Evolutionary conservation across 2,329 filamentous ascomycete genomes (phyloP).

Genomic region (Cytospora piceicola): DNA sequence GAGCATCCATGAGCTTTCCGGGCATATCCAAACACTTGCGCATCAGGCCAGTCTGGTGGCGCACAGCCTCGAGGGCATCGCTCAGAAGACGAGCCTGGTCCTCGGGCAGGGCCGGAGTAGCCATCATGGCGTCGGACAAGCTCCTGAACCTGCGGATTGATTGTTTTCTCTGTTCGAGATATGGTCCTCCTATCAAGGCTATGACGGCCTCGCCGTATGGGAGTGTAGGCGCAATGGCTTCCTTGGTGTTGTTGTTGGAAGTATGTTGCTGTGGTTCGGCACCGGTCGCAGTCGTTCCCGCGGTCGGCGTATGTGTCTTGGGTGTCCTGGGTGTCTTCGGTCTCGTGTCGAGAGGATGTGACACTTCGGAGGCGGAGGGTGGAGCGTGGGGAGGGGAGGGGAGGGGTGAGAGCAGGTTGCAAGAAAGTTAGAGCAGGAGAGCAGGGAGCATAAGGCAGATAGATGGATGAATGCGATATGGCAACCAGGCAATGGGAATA

Average conservation of each 20-base stretch:
- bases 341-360: too few relatives aligned
- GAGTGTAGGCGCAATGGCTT: slow-evolving; percentile 22
- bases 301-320: not conserved
- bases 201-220: slow-evolving; percentile 26
- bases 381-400: too few relatives aligned
- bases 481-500: too few relatives aligned
- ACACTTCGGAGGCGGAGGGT: too few relatives aligned
- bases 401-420: too few relatives aligned
- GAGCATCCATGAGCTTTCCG: slow-evolving; percentile 98
- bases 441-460: too few relatives aligned
- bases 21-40: slow-evolving; percentile 96
- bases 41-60: slow-evolving; percentile 96
- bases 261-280: slow-evolving; percentile 7
- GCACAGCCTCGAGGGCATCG: slow-evolving; percentile 93
- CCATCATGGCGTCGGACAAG: slow-evolving; percentile 41
- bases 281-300: slow-evolving; percentile 8
- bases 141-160: slow-evolving; percentile 19
- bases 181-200: slow-evolving; percentile 24
- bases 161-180: slow-evolving; percentile 21
- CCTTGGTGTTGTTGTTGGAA: not conserved
- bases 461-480: too few relatives aligned
- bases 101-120: slow-evolving; percentile 67
- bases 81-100: slow-evolving; percentile 92
- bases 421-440: too few relatives aligned
- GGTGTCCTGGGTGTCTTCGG: too few relatives aligned